These are phyloP conservation scores for Leccinum fuscescens DNA, from an alignment of 1,284 basidiomycete genomes.

Conservation along the genomic window DNA sequence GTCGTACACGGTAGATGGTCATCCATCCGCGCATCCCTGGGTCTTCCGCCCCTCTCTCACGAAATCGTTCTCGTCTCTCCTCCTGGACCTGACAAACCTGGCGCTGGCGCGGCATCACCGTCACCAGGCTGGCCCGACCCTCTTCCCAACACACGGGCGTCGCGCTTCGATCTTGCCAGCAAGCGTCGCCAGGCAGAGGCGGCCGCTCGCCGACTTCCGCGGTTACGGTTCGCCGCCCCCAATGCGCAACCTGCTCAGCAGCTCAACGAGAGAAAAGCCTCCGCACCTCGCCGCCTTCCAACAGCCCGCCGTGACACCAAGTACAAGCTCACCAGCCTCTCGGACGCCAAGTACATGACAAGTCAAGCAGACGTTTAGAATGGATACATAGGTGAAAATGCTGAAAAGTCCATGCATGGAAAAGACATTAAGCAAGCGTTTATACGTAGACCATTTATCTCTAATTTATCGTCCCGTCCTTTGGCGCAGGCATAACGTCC, in stretches of 20 bases:
- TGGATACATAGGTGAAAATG: conserved; percentile 12
- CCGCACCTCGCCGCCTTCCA: neutral
- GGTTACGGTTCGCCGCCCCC: conserved; percentile 18
- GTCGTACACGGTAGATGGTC: conserved; percentile 32
- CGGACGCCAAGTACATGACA: neutral
- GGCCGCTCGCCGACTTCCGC: conserved; percentile 6
- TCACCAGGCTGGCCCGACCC: neutral
- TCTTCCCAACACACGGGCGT: conserved; percentile 8
- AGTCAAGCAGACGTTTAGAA: neutral
- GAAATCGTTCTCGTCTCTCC: conserved; percentile 2
- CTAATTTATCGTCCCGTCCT: conserved; percentile 7
- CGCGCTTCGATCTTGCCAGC: conserved; percentile 26
- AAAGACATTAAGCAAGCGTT: conserved; percentile 17
- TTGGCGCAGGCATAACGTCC: neutral
- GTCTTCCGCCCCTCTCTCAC: conserved; percentile 21
- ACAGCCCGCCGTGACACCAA: neutral
- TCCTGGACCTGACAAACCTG: neutral
- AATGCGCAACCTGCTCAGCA: neutral
- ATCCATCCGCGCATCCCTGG: conserved; percentile 29
- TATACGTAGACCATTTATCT: conserved; percentile 10
- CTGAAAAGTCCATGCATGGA: conserved; percentile 9
- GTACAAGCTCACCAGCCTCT: neutral
- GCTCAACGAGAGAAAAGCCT: neutral
- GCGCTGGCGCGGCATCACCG: neutral
- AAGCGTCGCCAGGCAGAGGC: conserved; percentile 14